A percentile compares a stretch with the other conserved stretches of the same genome.
These are phyloP conservation scores for Wallacemonas sp. DNA, from an alignment of 208 protist genomes.

Conservation along the genomic window DNA sequence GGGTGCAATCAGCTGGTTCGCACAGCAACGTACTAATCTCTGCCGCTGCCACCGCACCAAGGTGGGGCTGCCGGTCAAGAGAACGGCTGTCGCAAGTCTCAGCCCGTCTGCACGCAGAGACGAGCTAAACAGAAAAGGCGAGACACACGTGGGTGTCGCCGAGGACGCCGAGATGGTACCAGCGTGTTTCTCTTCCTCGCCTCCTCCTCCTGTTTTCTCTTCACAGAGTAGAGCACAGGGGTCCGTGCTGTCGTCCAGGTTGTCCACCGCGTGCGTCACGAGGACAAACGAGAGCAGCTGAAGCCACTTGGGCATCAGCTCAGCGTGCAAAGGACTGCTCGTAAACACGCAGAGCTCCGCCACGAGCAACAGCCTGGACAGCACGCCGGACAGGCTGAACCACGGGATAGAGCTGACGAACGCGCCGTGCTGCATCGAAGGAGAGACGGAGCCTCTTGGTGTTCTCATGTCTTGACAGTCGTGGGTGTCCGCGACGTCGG, in stretches of 20 bases:
- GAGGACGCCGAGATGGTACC: background rate
- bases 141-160: background rate
- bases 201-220: too few species aligned
- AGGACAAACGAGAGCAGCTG: constrained; percentile 8
- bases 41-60: too few species aligned
- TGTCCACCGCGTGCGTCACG: background rate
- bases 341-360: background rate
- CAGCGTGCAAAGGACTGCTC: background rate
- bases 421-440: too few species aligned
- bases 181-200: too few species aligned
- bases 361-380: constrained; percentile 9
- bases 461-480: too few species aligned
- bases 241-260: background rate
- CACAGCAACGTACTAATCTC: background rate
- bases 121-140: constrained; percentile 1
- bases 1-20: background rate
- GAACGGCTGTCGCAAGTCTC: background rate
- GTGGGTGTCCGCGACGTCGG: background rate
- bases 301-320: background rate
- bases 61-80: too few species aligned
- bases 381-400: constrained; percentile 6
- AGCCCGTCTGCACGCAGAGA: background rate
- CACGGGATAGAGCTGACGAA: background rate
- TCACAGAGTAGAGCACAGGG: background rate
- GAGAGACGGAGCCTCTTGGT: too few species aligned